Evolutionary conservation across 2,329 filamentous ascomycete genomes (phyloP), one percentile per base, ranked within the genome.

Genomic region (Trichoderma atroviride): DNA sequence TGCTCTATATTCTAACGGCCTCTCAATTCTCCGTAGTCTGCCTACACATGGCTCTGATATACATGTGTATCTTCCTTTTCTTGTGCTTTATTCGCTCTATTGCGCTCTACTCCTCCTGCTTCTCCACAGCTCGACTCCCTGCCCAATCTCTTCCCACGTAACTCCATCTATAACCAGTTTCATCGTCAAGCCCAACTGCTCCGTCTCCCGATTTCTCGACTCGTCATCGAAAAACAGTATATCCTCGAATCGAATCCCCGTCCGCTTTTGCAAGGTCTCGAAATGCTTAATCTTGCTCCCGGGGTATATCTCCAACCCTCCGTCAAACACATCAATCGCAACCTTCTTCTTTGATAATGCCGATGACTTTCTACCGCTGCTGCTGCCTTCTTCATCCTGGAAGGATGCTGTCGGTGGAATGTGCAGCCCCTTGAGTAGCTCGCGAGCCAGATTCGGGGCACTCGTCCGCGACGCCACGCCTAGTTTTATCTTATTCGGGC

Each of bases 221-320:
- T 98, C 95, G 75, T 98, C 95, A 74, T 98, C 95, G 74, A 98
- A 98, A 79, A 98, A 98, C 40, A 98, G 79, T 91, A 98, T 97
- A 59, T 97, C 93, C 72, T 91, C 87, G 76, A 88, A 97, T 6
- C 83, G 81, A 3, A 97, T 79, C 1, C 89, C 89, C 16, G 91
- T 94, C 68, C 88, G 85, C 77, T 90, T 87, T 11, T 91, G 87
- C 74, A 98, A 83, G 5, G 87, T 84, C 75, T 90, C 85, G 75
- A 98, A 96, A 80, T 98, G 95, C 71, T 88, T 87, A n/a, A 91
- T 90, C 85, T 98, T 98, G 77, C 84, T 91, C 1, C 89, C 89
- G 0, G 94, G 94, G 74, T 91, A 91, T 69, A 91, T 91, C 80
- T 91, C 89, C 68, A 89, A 64, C 5, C 86, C 82, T 4, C 82